A percentile compares a stretch with the other conserved stretches of the same genome.
Evolutionary conservation across 129 eudicot genomes (phyloP).

Genomic region (Artemisia argyi): DNA sequence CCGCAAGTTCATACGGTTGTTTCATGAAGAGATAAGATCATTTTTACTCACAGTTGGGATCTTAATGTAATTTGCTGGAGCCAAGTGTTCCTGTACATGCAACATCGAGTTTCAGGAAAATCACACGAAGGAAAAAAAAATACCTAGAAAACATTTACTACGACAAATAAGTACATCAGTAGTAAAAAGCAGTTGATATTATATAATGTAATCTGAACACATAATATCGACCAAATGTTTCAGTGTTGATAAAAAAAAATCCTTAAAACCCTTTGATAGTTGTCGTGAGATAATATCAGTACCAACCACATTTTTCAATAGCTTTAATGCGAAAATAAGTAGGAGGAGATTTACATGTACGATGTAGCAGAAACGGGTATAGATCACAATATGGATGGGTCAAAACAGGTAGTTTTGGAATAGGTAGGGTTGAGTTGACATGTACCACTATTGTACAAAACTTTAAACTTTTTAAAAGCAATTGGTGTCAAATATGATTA

Average conservation of each 20-base stretch:
- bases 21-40: background rate
- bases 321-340: no score
- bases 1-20: constrained; percentile 23
- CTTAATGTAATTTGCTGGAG: constrained; percentile 75
- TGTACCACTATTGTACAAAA: background rate
- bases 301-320: no score
- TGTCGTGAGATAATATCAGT: no score
- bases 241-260: no score
- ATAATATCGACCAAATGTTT: no score
- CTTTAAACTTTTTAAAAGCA: background rate
- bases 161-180: constrained; percentile 7
- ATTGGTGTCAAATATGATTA: background rate
- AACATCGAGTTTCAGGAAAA: constrained; percentile 14
- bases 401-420: background rate
- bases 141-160: background rate
- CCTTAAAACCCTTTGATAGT: no score
- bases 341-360: no score
- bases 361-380: background rate
- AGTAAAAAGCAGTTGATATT: background rate
- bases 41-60: constrained; percentile 81
- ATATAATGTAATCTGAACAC: no score
- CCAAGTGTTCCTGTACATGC: constrained; percentile 61
- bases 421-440: background rate
- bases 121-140: background rate
- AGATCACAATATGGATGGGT: background rate